phyloP scores from a whole-genome alignment of 2,329 filamentous ascomycete genomes.

The Epichloe festucae region DNA sequence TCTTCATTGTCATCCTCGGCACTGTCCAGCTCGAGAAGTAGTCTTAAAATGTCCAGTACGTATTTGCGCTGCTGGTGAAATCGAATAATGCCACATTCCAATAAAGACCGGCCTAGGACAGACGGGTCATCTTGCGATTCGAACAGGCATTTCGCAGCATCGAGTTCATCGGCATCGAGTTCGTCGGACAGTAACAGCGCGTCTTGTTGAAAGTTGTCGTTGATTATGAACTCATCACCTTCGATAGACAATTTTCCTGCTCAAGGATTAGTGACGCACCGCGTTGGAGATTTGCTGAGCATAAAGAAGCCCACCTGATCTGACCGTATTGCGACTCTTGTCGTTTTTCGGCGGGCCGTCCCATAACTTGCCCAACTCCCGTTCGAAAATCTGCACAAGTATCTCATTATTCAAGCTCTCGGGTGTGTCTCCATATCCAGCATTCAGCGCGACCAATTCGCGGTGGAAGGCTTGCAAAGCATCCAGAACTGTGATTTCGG shows the following conservation, averaged over 20 bases:
- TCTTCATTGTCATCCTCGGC: conserved; percentile 40
- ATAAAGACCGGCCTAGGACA: conserved; percentile 56
- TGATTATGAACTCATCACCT: conserved; percentile 65
- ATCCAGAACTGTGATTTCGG: conserved; percentile 58
- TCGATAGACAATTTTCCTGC: conserved; percentile 64
- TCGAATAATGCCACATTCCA: conserved; percentile 69
- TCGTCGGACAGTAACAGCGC: conserved; percentile 74
- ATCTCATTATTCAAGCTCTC: conserved; percentile 60
- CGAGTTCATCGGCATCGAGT: conserved; percentile 77
- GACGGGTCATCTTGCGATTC: conserved; percentile 57
- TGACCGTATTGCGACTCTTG: conserved; percentile 57
- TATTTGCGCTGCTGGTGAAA: conserved; percentile 81
- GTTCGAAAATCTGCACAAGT: conserved; percentile 55
- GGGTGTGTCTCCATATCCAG: conserved; percentile 47
- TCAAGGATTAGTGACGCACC: conserved; percentile 7
- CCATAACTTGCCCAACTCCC: conserved; percentile 58
- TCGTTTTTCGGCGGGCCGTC: conserved; percentile 65
- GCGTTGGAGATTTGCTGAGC: not conserved
- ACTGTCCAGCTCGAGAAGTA: conserved; percentile 57
- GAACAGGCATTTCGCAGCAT: conserved; percentile 65
- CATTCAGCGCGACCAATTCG: conserved; percentile 65
- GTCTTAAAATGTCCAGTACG: conserved; percentile 68
- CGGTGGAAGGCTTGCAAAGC: conserved; percentile 74
- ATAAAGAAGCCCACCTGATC: conserved; percentile 40
- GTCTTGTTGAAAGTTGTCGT: conserved; percentile 76